Conservation (phyloP, 306 rosid species). For the Prunus salicina region DNA sequence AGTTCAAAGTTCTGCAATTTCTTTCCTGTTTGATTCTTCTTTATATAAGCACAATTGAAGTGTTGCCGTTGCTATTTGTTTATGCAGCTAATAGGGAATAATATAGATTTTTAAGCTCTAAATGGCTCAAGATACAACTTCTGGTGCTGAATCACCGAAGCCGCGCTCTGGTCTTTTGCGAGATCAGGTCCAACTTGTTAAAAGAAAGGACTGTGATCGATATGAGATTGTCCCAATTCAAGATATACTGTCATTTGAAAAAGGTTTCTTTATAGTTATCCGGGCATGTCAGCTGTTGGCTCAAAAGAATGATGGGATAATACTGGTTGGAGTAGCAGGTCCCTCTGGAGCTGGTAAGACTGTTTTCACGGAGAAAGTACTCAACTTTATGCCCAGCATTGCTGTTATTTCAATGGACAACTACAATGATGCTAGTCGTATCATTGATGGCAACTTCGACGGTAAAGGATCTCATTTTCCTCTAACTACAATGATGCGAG, state of each 20-base stretch:
- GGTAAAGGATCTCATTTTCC: constrained; percentile 41
- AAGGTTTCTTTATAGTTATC: constrained; percentile 91
- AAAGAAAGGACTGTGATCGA: constrained; percentile 74
- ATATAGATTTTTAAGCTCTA: background rate
- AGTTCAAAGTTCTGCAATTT: background rate
- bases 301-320: constrained; percentile 84
- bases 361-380: constrained; percentile 90
- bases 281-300: constrained; percentile 94
- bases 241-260: constrained; percentile 83
- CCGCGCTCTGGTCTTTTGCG: constrained; percentile 70
- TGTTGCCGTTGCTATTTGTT: constrained; percentile 18
- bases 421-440: constrained; percentile 90
- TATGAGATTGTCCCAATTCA: constrained; percentile 76
- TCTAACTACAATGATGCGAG: background rate
- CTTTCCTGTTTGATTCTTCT: background rate
- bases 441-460: constrained; percentile 93
- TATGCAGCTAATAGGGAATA: constrained; percentile 20
- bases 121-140: constrained; percentile 67
- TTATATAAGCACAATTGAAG: background rate
- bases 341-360: constrained; percentile 99
- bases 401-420: constrained; percentile 95
- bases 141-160: constrained; percentile 66
- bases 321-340: constrained; percentile 94
- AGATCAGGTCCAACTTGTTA: constrained; percentile 80
- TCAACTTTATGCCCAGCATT: constrained; percentile 86